Evolutionary conservation across 805 yeast species (phyloP).

Genomic region (Barnettozyma populi): DNA sequence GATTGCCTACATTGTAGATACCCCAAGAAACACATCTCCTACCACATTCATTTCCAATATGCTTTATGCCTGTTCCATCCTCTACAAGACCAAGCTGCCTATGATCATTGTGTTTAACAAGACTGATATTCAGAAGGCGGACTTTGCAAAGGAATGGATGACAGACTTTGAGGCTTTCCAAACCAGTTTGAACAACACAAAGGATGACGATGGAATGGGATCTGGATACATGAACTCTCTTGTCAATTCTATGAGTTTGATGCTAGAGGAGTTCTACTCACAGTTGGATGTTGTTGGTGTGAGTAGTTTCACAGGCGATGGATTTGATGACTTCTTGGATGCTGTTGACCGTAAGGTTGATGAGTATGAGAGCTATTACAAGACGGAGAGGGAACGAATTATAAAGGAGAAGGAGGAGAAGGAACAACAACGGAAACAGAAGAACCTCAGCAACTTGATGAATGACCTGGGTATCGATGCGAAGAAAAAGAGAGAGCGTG

Average conservation of each 20-base stretch:
- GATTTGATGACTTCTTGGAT: conserved; percentile 84
- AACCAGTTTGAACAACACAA: conserved; percentile 60
- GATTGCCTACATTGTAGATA: conserved; percentile 91
- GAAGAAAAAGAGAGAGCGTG: conserved; percentile 29
- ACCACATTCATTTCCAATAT: conserved; percentile 97
- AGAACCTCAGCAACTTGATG: conserved; percentile 68
- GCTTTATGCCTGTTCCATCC: conserved; percentile 96
- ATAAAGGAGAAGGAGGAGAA: conserved; percentile 69
- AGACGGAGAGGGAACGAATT: conserved; percentile 80
- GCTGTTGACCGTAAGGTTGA: conserved; percentile 82
- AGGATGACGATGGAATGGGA: conserved; percentile 58
- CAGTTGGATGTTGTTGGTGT: conserved; percentile 91
- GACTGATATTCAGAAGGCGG: conserved; percentile 80
- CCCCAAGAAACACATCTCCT: conserved; percentile 91
- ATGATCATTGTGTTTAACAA: conserved; percentile 96
- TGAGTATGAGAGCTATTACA: conserved; percentile 80
- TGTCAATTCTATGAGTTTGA: conserved; percentile 90
- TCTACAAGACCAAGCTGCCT: conserved; percentile 93
- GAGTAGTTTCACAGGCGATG: conserved; percentile 88
- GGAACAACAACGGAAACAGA: conserved; percentile 66
- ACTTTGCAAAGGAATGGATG: conserved; percentile 96
- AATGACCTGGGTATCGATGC: conserved; percentile 74
- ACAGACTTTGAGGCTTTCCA: conserved; percentile 92
- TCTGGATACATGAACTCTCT: conserved; percentile 93
- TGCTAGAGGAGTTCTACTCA: conserved; percentile 93